phyloP scores from a whole-genome alignment of 345 rosid species.

The Geranium brycei region DNA sequence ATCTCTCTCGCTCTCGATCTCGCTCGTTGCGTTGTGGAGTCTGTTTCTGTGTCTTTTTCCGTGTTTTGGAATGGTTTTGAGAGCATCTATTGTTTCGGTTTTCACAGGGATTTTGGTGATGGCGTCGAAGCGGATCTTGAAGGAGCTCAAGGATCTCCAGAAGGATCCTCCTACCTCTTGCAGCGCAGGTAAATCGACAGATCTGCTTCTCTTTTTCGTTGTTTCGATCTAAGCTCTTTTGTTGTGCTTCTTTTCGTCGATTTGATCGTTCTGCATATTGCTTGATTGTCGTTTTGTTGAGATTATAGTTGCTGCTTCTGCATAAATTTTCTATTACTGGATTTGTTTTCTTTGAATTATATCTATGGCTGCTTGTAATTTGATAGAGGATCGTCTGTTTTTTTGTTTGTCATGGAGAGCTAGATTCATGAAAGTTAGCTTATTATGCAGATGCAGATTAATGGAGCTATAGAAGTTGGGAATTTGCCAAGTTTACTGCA shows the following conservation, averaged over 20 bases:
- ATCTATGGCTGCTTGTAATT: no score
- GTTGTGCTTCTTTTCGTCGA: no score
- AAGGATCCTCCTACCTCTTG: constrained; percentile 78
- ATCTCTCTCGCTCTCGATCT: neutral
- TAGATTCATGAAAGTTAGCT: neutral
- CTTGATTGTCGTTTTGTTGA: no score
- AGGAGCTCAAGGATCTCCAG: constrained; percentile 82
- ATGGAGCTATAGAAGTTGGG: neutral
- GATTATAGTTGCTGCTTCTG: no score
- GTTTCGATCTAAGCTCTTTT: constrained; percentile 6
- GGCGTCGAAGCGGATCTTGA: constrained; percentile 88
- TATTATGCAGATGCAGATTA: neutral
- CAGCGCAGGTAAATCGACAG: constrained; percentile 47
- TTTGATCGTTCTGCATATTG: no score
- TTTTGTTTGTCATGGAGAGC: no score
- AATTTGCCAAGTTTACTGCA: neutral
- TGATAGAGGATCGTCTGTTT: no score
- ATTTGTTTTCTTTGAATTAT: no score
- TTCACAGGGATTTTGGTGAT: constrained; percentile 20
- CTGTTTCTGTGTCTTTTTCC: no score
- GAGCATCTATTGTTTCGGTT: constrained; percentile 24
- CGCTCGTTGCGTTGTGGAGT: neutral
- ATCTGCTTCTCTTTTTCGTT: neutral
- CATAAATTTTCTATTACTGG: no score
- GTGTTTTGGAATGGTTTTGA: neutral